A percentile compares a stretch with the other conserved stretches of the same genome.
Evolutionary conservation across 192 early-diverging fungal species (phyloP).

Genomic region (Mortierella antarctica): DNA sequence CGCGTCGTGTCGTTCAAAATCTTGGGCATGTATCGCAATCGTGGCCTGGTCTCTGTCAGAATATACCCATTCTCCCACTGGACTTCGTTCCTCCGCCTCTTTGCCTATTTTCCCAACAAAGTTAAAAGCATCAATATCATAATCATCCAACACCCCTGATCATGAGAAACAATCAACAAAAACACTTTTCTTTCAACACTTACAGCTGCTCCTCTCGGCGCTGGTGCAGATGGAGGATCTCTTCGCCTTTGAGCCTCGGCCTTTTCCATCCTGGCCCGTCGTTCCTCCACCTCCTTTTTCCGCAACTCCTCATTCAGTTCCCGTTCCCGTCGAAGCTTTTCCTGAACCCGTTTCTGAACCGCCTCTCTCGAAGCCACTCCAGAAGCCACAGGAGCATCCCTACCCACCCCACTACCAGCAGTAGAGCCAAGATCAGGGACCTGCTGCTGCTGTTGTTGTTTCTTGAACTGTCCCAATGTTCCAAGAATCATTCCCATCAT

Average conservation of each 20-base stretch:
- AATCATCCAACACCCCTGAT: too few relatives aligned
- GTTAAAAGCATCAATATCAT: neutral
- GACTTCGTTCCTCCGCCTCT: neutral
- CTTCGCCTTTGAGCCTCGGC: neutral
- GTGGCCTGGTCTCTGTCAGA: slow-evolving; percentile 37
- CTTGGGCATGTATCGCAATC: slow-evolving; percentile 47
- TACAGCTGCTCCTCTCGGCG: neutral
- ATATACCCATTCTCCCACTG: slow-evolving; percentile 25
- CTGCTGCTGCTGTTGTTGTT: neutral
- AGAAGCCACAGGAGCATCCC: neutral
- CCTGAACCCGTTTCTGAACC: slow-evolving; percentile 36
- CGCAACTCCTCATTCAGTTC: slow-evolving; percentile 19
- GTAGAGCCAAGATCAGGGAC: neutral
- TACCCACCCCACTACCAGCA: neutral
- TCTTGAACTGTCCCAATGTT: slow-evolving; percentile 37
- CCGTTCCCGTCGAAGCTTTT: slow-evolving; percentile 27
- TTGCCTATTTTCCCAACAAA: slow-evolving; percentile 4
- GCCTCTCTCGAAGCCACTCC: slow-evolving; percentile 26
- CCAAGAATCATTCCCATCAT: slow-evolving; percentile 54
- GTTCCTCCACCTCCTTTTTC: slow-evolving; percentile 14
- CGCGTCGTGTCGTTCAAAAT: slow-evolving; percentile 26
- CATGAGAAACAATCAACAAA: neutral
- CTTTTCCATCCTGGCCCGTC: slow-evolving; percentile 7
- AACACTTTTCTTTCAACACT: neutral
- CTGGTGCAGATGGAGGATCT: neutral